Base-by-base conservation (phyloP, 2,329 filamentous ascomycete species). In the Xylariaceae sp. region DNA sequence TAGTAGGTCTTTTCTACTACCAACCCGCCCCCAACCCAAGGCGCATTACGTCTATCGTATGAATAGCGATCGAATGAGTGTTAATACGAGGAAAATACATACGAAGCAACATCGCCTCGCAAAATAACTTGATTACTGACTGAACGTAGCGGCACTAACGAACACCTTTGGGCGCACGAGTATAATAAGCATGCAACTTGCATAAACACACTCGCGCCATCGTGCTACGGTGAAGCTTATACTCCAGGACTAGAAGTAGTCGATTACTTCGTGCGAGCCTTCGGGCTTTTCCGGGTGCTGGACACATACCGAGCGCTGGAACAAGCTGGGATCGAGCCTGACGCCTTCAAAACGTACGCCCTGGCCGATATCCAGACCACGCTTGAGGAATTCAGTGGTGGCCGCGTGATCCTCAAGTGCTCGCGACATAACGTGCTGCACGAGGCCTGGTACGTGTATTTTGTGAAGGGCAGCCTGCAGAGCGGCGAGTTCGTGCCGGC, bases 101-200 rank as follows among this genome's bases (percentile, higher is more conserved):
- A 21, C 29, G 7, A 6, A 15, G 3, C 13, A 29, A 20, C 2
- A 9, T n/a, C n/a, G 9, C 8, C 46, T 29, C 5, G 4, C 5
- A 23, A 20, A 10, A 3, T 16, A n/a, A n/a, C n/a, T n/a, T 6
- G 9, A 32, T n/a, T 2, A 45, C 50, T 57, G 44, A 46, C 24
- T 16, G 11, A 21, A 24, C 40, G 16, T 49, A 72, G 72, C 49
- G 73, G 73, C 21, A 65, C 69, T 18, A 76, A 77, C 59, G 65
- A 72, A 26, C 68, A 73, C 46, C 67, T 90, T 63, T 90, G 87
- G 87, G 77, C 82, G 62, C 85, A 88, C 70, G 87, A 90, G 67
- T 90, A 85, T 81, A 77, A 79, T 69, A 89, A 88, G 69, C 86
- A 90, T 68, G 87, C 83, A 26, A 89, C 86, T 10, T 90, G 87